Conservation (phyloP, 352 stramenopile species). For the Phytophthora crassamura region DNA sequence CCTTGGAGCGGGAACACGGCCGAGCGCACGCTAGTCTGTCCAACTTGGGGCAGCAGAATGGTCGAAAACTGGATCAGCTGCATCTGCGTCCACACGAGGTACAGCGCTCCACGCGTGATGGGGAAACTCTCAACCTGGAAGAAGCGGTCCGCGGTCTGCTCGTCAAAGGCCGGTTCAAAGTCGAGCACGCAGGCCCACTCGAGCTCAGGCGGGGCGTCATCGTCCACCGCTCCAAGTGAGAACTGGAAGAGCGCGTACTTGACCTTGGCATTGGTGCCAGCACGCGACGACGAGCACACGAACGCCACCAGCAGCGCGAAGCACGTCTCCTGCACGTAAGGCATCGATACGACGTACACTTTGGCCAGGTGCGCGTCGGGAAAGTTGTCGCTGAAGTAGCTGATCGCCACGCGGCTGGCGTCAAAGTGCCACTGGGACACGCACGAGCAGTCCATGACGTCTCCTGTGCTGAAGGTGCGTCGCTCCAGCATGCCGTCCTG, state of each 20-base stretch:
- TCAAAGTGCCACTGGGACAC: constrained; percentile 68
- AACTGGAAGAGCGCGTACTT: constrained; percentile 86
- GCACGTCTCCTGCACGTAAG: constrained; percentile 62
- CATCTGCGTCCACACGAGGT: constrained; percentile 71
- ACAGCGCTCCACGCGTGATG: constrained; percentile 69
- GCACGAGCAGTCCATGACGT: constrained; percentile 72
- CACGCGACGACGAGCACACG: constrained; percentile 58
- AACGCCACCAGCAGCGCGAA: constrained; percentile 74
- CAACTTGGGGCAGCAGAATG: constrained; percentile 60
- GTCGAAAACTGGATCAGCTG: constrained; percentile 69
- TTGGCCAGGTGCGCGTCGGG: constrained; percentile 64
- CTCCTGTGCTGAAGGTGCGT: constrained; percentile 68
- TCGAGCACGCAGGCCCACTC: constrained; percentile 73
- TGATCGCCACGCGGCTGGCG: constrained; percentile 61
- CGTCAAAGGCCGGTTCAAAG: constrained; percentile 68
- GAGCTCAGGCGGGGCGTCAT: constrained; percentile 41
- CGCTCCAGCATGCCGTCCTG: constrained; percentile 68
- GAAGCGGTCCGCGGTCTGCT: constrained; percentile 42
- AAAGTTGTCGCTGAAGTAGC: constrained; percentile 79
- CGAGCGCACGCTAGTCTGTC: constrained; percentile 61
- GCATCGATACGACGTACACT: constrained; percentile 70
- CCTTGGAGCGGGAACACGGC: constrained; percentile 71
- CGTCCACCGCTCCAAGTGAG: constrained; percentile 38
- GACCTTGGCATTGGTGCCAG: constrained; percentile 44
- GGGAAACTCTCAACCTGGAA: constrained; percentile 67